Evolutionary conservation across 129 eudicot genomes (phyloP).

Genomic region (Chrysanthemum seticuspe): DNA sequence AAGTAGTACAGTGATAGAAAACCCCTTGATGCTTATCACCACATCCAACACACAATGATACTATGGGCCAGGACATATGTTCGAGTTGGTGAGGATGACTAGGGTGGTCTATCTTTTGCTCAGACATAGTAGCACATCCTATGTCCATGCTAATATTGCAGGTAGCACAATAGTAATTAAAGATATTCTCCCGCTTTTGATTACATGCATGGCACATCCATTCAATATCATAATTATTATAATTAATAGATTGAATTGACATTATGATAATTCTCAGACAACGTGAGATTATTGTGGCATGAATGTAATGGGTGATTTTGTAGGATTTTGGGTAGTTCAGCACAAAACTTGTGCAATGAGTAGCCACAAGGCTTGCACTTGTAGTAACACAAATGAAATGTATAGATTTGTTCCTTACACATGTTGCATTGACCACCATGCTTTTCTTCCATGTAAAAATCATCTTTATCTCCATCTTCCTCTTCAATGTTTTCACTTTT

Average conservation of each 20-base stretch:
- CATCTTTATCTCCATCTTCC: not conserved
- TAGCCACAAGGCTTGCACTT: conserved; percentile 6
- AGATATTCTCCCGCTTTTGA: too few species aligned
- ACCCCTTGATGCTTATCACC: conserved; percentile 9
- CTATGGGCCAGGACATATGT: not conserved
- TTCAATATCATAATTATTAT: too few species aligned
- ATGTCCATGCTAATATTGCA: not conserved
- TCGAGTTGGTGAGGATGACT: conserved; percentile 12
- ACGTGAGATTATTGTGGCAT: not conserved
- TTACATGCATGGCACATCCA: not conserved
- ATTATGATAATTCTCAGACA: too few species aligned
- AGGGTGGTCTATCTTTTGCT: not conserved
- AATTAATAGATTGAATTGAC: too few species aligned
- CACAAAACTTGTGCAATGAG: conserved; percentile 8
- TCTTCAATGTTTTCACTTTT: not conserved
- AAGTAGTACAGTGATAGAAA: conserved; percentile 10
- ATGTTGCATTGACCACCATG: conserved; percentile 2
- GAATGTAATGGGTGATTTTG: conserved; percentile 19
- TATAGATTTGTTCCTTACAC: not conserved
- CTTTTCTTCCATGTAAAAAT: conserved; percentile 7
- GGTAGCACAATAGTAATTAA: too few species aligned
- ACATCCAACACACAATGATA: not conserved
- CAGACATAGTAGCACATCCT: not conserved
- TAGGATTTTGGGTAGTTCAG: not conserved
- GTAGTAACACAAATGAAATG: conserved; percentile 9